Base-by-base conservation (phyloP, 768 basidiomycete species). In the Hypholoma sublateritium region DNA sequence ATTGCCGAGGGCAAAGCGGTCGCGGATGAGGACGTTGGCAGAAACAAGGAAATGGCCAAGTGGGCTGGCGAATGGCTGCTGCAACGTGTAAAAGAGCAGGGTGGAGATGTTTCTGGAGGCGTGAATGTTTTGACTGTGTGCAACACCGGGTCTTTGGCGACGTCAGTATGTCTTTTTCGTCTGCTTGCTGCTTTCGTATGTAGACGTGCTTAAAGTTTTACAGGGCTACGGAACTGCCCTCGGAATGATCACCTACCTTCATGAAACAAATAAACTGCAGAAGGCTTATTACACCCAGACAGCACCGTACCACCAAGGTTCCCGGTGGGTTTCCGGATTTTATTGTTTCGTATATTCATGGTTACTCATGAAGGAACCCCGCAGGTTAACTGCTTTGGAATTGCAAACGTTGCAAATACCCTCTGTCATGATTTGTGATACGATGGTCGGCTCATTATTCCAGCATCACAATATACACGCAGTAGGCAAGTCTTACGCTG, bases 171-270 rank as follows among this genome's bases (percentile, higher is more conserved):
- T 64, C 47, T 53, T 51, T 50, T 28, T 24, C 12, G 24, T 24
- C 44, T 21, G 4, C 43, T 41, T 43, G 42, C 43, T 48, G 19
- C 43, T 34, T 47, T 55, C n/a, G 44, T 41, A 19, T 3, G 13
- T 45, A 32, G 28, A 9, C 28, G 28, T 32, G 11, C 14, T 43
- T 21, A 22, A 50, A 47, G 50, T 32, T 43, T 37, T 34, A 13
- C 48, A 95, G 94, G 95, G 95, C 19, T 96, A 97, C 71, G 95
- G 95, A 14, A 98, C 95, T 1, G 95, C 95, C 2, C 76, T 98
- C 11, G 96, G 96, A 21, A 78, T 97, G 61, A 96, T 98, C 69
- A 96, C 94, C 3, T 86, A 91, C 65, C 83, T 98, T 2, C 85
- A 91, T 69, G 89, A 93, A 68, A 83, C 81, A 7, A 80, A 82